Percentiles rank a stretch among this genome's conserved stretches.
These are phyloP conservation scores for Limnomonas spitsbergensis DNA, from an alignment of 139 green algal species.

Conservation along the genomic window DNA sequence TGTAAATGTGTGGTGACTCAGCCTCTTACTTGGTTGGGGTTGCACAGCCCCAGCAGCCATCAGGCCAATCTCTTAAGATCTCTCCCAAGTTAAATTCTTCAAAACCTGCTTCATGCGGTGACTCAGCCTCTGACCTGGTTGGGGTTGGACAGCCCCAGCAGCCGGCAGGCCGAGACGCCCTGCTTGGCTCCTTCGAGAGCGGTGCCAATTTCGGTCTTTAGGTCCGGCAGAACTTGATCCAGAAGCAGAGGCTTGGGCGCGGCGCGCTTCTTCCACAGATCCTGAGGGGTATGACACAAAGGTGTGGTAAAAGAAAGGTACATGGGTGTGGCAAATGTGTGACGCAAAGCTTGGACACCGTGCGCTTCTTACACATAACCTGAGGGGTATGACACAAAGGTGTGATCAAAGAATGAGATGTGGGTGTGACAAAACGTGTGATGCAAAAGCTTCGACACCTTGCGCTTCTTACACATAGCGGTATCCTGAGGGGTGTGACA, in stretches of 20 bases:
- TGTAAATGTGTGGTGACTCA: neutral
- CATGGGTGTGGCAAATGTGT: too few species aligned
- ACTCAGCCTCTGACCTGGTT: constrained; percentile 38
- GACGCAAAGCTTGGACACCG: too few species aligned
- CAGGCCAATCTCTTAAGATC: too few species aligned
- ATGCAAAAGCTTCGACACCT: too few species aligned
- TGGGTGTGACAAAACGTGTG: too few species aligned
- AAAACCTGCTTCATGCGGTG: too few species aligned
- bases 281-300: constrained; percentile 42
- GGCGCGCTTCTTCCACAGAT: constrained; percentile 70
- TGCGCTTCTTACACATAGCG: too few species aligned
- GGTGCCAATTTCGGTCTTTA: neutral
- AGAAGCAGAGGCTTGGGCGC: constrained; percentile 65
- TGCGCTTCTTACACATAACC: too few species aligned
- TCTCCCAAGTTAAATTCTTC: too few species aligned
- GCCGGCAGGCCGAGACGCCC: constrained; percentile 34
- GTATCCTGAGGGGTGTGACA: too few species aligned
- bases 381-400: too few species aligned
- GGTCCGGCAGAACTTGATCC: constrained; percentile 34
- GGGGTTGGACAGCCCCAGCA: constrained; percentile 54
- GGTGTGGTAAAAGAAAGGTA: neutral
- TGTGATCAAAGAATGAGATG: too few species aligned
- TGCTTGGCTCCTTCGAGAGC: neutral
- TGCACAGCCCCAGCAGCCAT: constrained; percentile 46
- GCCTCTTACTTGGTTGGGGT: constrained; percentile 48